Evolutionary conservation across 2,329 filamentous ascomycete species (phyloP).

Genomic region (Fusarium poae): DNA sequence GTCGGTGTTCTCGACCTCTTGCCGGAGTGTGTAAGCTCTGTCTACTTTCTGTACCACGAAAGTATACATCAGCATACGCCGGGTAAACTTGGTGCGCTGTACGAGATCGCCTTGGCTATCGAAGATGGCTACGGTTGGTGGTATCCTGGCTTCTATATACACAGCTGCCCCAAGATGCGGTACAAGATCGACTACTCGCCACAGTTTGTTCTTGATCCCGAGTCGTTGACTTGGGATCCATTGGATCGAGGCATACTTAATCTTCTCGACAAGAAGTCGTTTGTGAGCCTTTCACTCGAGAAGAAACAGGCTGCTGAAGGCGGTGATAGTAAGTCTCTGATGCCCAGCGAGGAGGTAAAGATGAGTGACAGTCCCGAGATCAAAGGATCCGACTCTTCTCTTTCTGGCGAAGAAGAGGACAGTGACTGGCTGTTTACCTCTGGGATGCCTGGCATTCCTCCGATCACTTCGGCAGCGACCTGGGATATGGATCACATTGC

Average conservation of each 20-base stretch:
- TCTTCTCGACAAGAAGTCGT: constrained; percentile 67
- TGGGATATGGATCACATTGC: constrained; percentile 71
- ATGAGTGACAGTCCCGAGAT: constrained; percentile 10
- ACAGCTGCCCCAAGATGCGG: constrained; percentile 83
- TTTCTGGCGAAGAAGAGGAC: constrained; percentile 41
- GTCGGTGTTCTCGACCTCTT: constrained; percentile 83
- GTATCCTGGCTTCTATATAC: constrained; percentile 87
- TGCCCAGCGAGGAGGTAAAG: background rate
- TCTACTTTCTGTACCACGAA: constrained; percentile 86
- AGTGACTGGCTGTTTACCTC: constrained; percentile 65
- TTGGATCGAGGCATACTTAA: constrained; percentile 66
- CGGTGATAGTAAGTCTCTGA: background rate
- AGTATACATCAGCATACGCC: constrained; percentile 77
- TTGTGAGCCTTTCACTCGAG: constrained; percentile 63
- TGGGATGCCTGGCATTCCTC: constrained; percentile 75
- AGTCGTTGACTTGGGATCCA: constrained; percentile 71
- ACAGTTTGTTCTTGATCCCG: constrained; percentile 79
- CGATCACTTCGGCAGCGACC: constrained; percentile 64
- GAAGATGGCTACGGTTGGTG: constrained; percentile 81
- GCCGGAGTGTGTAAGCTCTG: constrained; percentile 81
- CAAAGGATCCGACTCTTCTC: constrained; percentile 4
- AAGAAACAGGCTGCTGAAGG: constrained; percentile 34
- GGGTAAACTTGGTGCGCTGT: constrained; percentile 80
- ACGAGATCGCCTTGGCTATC: constrained; percentile 77
- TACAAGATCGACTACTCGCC: constrained; percentile 87